Evolutionary conservation across 169 alveolate genomes (phyloP).

Genomic region (Eimeria maxima): DNA sequence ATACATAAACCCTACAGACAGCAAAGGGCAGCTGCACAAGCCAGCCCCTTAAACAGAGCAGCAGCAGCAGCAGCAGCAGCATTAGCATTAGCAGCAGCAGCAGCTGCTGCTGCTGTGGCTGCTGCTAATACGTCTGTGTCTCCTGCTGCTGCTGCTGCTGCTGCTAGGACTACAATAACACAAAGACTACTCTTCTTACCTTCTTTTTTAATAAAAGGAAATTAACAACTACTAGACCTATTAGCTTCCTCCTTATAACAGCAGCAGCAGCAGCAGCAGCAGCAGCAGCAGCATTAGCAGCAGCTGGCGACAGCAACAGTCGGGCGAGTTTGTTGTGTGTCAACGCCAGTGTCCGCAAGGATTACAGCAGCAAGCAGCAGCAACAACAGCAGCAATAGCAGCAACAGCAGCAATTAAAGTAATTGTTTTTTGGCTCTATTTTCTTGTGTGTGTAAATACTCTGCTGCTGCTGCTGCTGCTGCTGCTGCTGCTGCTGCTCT

Average conservation of each 20-base stretch:
- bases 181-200: neutral
- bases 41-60: neutral
- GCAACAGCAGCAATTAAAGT: neutral
- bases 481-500: no score
- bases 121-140: no score
- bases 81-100: no score
- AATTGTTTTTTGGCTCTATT: neutral
- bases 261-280: constrained; percentile 33
- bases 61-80: neutral
- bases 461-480: constrained; percentile 14
- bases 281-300: constrained; percentile 21
- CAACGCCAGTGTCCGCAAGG: neutral
- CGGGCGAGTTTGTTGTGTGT: neutral
- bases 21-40: neutral
- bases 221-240: no score
- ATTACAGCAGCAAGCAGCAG: neutral
- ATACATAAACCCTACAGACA: neutral
- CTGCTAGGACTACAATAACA: neutral
- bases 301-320: neutral
- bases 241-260: neutral
- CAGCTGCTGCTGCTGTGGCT: no score
- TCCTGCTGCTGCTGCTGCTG: no score
- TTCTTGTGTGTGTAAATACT: neutral
- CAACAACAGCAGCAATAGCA: constrained; percentile 9
- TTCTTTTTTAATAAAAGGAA: no score